Conservation (phyloP, 2,329 filamentous ascomycete genomes). For the Apiospora pterosperma region DNA sequence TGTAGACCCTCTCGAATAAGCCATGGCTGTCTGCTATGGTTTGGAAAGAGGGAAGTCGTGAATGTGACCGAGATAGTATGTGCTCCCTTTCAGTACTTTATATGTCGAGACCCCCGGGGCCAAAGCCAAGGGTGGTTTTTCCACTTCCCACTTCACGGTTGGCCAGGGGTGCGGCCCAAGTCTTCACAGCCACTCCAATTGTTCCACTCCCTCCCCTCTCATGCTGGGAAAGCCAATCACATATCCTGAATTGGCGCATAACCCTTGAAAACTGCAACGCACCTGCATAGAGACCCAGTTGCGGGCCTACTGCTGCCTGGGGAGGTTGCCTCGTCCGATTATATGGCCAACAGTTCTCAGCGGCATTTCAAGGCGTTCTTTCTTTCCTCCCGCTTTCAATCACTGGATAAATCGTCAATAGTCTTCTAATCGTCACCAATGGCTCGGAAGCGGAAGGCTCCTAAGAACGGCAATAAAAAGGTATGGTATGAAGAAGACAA, state of each 20-base stretch:
- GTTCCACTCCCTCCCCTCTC: not conserved
- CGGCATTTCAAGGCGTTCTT: not conserved
- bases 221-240: not conserved
- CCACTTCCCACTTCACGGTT: too few relatives aligned
- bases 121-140: not conserved
- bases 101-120: not conserved
- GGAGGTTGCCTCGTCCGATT: not conserved
- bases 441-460: not conserved
- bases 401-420: too few relatives aligned
- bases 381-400: too few relatives aligned
- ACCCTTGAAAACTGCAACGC: not conserved
- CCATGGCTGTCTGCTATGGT: not conserved
- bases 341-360: not conserved
- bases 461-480: not conserved
- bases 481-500: too few relatives aligned
- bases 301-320: not conserved
- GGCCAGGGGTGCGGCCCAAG: too few relatives aligned
- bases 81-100: not conserved
- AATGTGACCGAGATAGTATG: too few relatives aligned
- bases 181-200: not conserved
- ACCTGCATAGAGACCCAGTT: not conserved
- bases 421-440: too few relatives aligned
- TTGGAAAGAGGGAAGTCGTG: not conserved
- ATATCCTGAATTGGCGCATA: not conserved
- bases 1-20: not conserved